Conservation (phyloP, 129 eudicot genomes). For the Gnaphalium uliginosum region DNA sequence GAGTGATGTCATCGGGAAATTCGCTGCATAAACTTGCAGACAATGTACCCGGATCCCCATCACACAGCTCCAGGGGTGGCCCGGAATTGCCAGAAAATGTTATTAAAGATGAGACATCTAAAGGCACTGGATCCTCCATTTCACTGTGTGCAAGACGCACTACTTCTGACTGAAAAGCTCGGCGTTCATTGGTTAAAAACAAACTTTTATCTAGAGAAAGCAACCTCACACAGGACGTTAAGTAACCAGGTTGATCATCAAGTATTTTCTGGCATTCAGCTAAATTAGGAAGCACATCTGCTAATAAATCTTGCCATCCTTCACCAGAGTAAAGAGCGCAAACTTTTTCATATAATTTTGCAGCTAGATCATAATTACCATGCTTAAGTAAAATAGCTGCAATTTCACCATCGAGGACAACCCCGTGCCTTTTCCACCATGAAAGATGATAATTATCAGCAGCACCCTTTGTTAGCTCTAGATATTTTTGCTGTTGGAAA, state of each 20-base stretch:
- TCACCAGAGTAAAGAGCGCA: slow-evolving; percentile 96
- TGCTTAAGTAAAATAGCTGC: slow-evolving; percentile 78
- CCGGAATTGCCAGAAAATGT: slow-evolving; percentile 86
- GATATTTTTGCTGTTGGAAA: slow-evolving; percentile 63
- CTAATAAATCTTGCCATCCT: slow-evolving; percentile 93
- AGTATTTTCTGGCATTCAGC: slow-evolving; percentile 93
- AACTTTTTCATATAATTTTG: slow-evolving; percentile 79
- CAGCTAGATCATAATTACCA: slow-evolving; percentile 77
- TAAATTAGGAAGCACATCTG: slow-evolving; percentile 93
- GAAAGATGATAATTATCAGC: slow-evolving; percentile 86
- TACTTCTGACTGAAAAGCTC: slow-evolving; percentile 86
- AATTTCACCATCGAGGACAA: slow-evolving; percentile 94
- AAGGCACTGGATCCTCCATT: slow-evolving; percentile 87
- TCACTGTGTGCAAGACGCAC: slow-evolving; percentile 87
- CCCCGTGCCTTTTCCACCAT: slow-evolving; percentile 99
- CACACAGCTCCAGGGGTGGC: slow-evolving; percentile 83
- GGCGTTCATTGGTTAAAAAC: slow-evolving; percentile 78
- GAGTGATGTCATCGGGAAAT: slow-evolving; percentile 91
- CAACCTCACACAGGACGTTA: slow-evolving; percentile 86
- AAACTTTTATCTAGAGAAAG: slow-evolving; percentile 83
- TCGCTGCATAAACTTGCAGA: slow-evolving; percentile 87
- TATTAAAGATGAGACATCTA: slow-evolving; percentile 86
- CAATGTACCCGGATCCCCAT: slow-evolving; percentile 87
- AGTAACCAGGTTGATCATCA: slow-evolving; percentile 86
- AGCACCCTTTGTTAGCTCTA: slow-evolving; percentile 87